A percentile compares a stretch with the other conserved stretches of the same genome.
phyloP scores from a whole-genome alignment of 139 green algal species.

The Gonium pectorale region DNA sequence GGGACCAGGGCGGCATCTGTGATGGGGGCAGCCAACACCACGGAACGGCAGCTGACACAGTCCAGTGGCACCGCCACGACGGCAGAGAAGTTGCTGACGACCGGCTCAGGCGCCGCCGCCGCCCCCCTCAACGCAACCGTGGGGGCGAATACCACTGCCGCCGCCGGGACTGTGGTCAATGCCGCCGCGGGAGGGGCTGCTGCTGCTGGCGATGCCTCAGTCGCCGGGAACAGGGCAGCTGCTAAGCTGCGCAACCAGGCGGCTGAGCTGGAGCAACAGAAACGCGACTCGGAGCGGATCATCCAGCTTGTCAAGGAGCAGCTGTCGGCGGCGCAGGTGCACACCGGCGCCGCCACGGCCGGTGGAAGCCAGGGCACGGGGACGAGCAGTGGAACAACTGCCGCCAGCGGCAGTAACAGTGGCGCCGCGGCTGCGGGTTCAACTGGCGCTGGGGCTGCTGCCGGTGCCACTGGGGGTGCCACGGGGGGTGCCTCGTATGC shows the following conservation, averaged over 20 bases:
- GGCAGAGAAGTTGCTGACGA: too few relatives aligned
- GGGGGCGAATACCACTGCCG: too few relatives aligned
- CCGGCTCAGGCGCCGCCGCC: too few relatives aligned
- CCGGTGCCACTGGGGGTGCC: background rate
- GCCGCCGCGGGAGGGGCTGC: background rate
- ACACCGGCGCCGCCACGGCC: background rate
- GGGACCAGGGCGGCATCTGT: too few relatives aligned
- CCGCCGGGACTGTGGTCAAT: too few relatives aligned
- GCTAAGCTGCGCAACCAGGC: conserved; percentile 14
- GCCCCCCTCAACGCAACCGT: too few relatives aligned
- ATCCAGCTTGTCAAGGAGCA: conserved; percentile 35
- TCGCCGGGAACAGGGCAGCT: background rate
- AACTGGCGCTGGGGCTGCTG: background rate
- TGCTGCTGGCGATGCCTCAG: background rate
- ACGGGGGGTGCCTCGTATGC: too few relatives aligned
- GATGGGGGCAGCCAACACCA: too few relatives aligned
- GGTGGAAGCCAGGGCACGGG: too few relatives aligned
- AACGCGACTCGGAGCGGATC: conserved; percentile 35
- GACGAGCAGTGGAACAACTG: background rate
- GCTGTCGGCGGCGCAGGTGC: conserved; percentile 22
- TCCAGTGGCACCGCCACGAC: too few relatives aligned
- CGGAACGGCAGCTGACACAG: too few relatives aligned
- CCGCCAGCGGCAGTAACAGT: background rate
- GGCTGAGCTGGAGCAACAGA: conserved; percentile 18
- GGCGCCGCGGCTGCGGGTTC: background rate